Evolutionary conservation across 1,284 basidiomycete species (phyloP), one percentile per base, ranked within the genome.

Genomic region (Cryptococcus sp.): DNA sequence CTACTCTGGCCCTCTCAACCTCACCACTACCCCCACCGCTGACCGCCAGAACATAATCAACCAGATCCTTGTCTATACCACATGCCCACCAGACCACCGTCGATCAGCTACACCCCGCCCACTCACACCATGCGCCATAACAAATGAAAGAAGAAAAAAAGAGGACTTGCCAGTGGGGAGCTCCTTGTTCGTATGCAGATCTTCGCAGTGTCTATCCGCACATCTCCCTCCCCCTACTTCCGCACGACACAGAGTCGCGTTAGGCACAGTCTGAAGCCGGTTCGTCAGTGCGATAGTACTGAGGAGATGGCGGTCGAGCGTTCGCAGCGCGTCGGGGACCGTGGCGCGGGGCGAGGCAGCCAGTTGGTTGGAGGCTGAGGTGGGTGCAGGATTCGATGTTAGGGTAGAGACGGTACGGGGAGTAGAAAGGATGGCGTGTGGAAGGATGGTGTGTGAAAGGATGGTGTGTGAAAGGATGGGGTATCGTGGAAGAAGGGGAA

Each of bases 181-280:
- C 13, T 63, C 64, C 39, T 58, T 64, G n/a, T 45, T 46, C 12
- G 73, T 58, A 47, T 75, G 73, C 8, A 73, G 24, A 49, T 66
- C 68, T 24, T 52, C 44, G 50, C 73, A 75, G 11, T 37, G 57
- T 24, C 57, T 45, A 53, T 75, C 68, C 36, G 70, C 69, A 50
- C 73, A 75, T 18, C 49, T 61, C 20, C 73, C 73, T 6, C 73
- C 73, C 2, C 56, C 65, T 1, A 59, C 64, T 58, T 75, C 73
- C 20, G 67, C 68, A 18, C 53, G 51, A 42, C 73, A 75, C 18
- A 72, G 56, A 23, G 61, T 50, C 12, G 58, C 57, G 18, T 52
- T 40, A 3, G 69, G 66, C 28, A 70, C 61, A 18, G 46, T 38
- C 58, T 60, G 60, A 16, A 69, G 52, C 16, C 65, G 61, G 42